Percentiles rank a stretch among this genome's conserved stretches.
Evolutionary conservation across 352 stramenopile genomes (phyloP).

Genomic region (Phytophthora rubi): DNA sequence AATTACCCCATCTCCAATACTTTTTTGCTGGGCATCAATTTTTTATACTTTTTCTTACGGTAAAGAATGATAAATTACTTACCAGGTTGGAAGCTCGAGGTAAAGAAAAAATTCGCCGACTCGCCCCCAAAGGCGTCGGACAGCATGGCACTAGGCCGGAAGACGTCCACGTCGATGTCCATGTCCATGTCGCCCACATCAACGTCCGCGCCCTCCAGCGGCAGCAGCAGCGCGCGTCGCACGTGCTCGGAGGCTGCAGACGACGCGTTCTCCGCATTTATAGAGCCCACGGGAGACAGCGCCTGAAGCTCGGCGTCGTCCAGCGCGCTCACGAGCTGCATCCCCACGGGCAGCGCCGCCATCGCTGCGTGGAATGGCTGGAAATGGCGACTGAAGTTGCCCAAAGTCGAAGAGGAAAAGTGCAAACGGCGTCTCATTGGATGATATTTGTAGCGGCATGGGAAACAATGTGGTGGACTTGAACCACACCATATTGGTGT

Average conservation of each 20-base stretch:
- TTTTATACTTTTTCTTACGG: background rate
- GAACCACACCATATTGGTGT: no score
- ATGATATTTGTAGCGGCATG: conserved; percentile 4
- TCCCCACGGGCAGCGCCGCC: conserved; percentile 36
- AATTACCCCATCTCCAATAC: background rate
- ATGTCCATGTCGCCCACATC: conserved; percentile 60
- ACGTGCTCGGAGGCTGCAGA: conserved; percentile 21
- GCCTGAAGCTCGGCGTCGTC: conserved; percentile 31
- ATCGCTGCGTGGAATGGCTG: conserved; percentile 15
- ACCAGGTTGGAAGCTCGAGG: conserved; percentile 47
- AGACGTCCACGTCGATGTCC: conserved; percentile 68
- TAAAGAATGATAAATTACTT: conserved; percentile 16
- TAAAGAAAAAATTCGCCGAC: conserved; percentile 32
- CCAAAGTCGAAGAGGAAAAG: conserved; percentile 15
- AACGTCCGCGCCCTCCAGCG: conserved; percentile 16
- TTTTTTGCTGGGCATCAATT: background rate
- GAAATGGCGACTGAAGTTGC: conserved; percentile 10
- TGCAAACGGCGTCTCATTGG: conserved; percentile 3
- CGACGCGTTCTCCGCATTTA: no score
- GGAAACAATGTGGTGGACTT: background rate
- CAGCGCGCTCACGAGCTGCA: conserved; percentile 49
- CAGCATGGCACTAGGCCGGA: conserved; percentile 71
- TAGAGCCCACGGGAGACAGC: conserved; percentile 14
- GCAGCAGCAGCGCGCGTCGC: conserved; percentile 22
- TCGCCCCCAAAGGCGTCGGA: conserved; percentile 52